phyloP scores from a whole-genome alignment of 2,329 filamentous ascomycete genomes.

The Alternaria angustiovoidea region DNA sequence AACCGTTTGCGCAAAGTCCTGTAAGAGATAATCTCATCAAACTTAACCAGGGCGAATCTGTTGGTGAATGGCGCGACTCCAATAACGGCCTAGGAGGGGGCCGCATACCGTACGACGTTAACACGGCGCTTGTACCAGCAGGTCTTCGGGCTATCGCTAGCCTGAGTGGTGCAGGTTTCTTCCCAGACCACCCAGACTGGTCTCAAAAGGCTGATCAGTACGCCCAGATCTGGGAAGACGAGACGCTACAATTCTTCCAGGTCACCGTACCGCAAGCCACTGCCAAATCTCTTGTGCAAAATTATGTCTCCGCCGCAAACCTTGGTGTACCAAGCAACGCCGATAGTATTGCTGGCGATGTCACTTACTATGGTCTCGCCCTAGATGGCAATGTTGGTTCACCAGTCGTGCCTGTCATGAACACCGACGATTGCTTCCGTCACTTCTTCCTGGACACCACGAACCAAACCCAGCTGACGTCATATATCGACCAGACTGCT shows the following conservation, averaged over 20 bases:
- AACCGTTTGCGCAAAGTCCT: slow-evolving; percentile 63
- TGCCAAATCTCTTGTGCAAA: slow-evolving; percentile 58
- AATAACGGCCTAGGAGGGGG: slow-evolving; percentile 68
- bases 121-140: slow-evolving; percentile 69
- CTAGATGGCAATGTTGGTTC: slow-evolving; percentile 60
- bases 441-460: slow-evolving; percentile 69
- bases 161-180: slow-evolving; percentile 61
- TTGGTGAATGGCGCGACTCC: slow-evolving; percentile 71
- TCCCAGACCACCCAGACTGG: slow-evolving; percentile 61
- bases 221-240: slow-evolving; percentile 69
- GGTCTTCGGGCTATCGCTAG: slow-evolving; percentile 66
- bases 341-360: slow-evolving; percentile 53
- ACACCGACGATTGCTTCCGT: slow-evolving; percentile 71
- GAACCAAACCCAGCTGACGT: slow-evolving; percentile 63
- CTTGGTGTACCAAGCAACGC: slow-evolving; percentile 58
- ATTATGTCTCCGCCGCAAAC: slow-evolving; percentile 56
- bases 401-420: slow-evolving; percentile 64
- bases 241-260: slow-evolving; percentile 66
- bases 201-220: slow-evolving; percentile 50
- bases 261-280: slow-evolving; percentile 53
- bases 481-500: slow-evolving; percentile 65
- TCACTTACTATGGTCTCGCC: slow-evolving; percentile 65
- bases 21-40: slow-evolving; percentile 64
- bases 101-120: slow-evolving; percentile 71
- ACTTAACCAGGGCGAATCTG: slow-evolving; percentile 62